These are phyloP conservation scores for Pugionium dolabratum DNA, from an alignment of 345 rosid genomes.

Conservation along the genomic window DNA sequence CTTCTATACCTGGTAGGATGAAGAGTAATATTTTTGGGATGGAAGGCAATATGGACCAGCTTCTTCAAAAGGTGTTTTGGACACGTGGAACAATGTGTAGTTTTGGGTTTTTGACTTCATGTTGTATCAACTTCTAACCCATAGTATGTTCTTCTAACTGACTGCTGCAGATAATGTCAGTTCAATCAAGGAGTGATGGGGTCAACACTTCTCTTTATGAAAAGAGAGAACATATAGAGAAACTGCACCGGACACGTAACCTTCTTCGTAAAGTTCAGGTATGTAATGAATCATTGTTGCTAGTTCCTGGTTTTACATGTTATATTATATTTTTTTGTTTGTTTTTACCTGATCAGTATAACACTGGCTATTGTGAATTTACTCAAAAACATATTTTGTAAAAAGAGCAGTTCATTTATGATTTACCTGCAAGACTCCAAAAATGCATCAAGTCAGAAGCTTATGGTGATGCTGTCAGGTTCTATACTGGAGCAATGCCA, in stretches of 20 bases:
- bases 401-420: constrained; percentile 96
- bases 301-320: constrained; percentile 12
- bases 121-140: constrained; percentile 7
- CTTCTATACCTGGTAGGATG: constrained; percentile 66
- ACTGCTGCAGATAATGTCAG: constrained; percentile 76
- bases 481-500: constrained; percentile 96
- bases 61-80: constrained; percentile 73
- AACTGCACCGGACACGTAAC: constrained; percentile 89
- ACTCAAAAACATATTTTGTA: constrained; percentile 46
- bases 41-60: constrained; percentile 96
- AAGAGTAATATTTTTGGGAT: constrained; percentile 93
- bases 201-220: constrained; percentile 89
- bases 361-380: constrained; percentile 35
- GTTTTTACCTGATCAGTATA: constrained; percentile 6
- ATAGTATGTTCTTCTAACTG: constrained; percentile 6
- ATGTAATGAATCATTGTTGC: constrained; percentile 21
- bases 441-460: constrained; percentile 90
- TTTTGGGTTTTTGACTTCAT: constrained; percentile 6
- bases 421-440: constrained; percentile 94
- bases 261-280: constrained; percentile 99
- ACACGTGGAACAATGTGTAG: neutral
- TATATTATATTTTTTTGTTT: neutral
- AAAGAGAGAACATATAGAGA: constrained; percentile 97
- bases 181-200: constrained; percentile 97
- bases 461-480: constrained; percentile 95